Evolutionary conservation across 257 asterid genomes (phyloP).

Genomic region (Verbena officinalis): DNA sequence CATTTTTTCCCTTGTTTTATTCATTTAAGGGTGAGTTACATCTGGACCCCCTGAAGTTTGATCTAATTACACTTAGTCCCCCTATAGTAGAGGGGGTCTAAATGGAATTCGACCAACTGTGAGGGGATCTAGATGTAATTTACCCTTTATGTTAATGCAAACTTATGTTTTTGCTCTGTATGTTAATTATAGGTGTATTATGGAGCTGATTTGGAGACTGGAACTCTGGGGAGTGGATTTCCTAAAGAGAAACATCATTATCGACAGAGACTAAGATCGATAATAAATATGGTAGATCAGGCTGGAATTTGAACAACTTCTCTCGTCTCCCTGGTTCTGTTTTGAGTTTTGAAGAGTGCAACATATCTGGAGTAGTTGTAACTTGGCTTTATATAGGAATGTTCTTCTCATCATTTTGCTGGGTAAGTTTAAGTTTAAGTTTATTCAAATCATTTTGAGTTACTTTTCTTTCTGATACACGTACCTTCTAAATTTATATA

Average conservation of each 20-base stretch:
- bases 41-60: too few relatives aligned
- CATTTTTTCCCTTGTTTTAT: background rate
- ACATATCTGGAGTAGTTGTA: constrained; percentile 94
- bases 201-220: constrained; percentile 96
- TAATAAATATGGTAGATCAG: constrained; percentile 61
- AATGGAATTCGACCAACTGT: too few relatives aligned
- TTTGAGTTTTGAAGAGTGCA: constrained; percentile 78
- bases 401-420: constrained; percentile 95
- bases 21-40: background rate
- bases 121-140: too few relatives aligned
- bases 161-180: constrained; percentile 2
- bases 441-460: too few relatives aligned
- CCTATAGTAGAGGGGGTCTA: too few relatives aligned
- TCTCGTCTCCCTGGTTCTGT: constrained; percentile 88
- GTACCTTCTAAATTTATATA: background rate
- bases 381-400: constrained; percentile 98
- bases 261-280: constrained; percentile 39
- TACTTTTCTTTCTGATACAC: constrained; percentile 21
- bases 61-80: too few relatives aligned
- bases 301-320: constrained; percentile 95
- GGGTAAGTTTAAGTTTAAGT: too few relatives aligned
- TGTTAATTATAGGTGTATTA: constrained; percentile 70
- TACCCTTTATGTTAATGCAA: too few relatives aligned
- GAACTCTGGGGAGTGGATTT: constrained; percentile 87
- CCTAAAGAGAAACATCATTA: constrained; percentile 55